Evolutionary conservation across 1,284 basidiomycete genomes (phyloP).

Genomic region (Boletus austroedulis): DNA sequence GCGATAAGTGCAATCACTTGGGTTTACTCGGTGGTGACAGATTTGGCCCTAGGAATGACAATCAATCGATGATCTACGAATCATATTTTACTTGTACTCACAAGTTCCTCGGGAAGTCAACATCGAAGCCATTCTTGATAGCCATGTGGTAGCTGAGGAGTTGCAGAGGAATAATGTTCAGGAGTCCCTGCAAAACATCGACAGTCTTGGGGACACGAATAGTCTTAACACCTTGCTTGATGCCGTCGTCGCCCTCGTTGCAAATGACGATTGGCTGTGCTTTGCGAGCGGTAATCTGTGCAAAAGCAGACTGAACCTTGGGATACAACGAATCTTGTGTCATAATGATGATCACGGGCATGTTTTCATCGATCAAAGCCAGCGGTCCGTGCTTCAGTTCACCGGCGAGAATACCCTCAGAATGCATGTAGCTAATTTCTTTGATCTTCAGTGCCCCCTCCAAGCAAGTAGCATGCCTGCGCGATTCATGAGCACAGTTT

Average conservation of each 20-base stretch:
- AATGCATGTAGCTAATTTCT: constrained; percentile 95
- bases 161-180: constrained; percentile 98
- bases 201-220: constrained; percentile 93
- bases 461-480: constrained; percentile 88
- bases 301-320: constrained; percentile 94
- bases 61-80: constrained; percentile 12
- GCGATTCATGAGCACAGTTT: constrained; percentile 1
- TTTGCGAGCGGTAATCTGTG: constrained; percentile 97
- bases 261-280: constrained; percentile 95
- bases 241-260: constrained; percentile 88
- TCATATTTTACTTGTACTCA: constrained; percentile 38
- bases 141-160: constrained; percentile 96
- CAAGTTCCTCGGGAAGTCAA: constrained; percentile 98
- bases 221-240: constrained; percentile 75
- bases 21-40: constrained; percentile 78
- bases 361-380: constrained; percentile 96
- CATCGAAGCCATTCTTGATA: constrained; percentile 93
- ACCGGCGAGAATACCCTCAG: constrained; percentile 92
- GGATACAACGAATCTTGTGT: constrained; percentile 98
- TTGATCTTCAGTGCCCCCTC: constrained; percentile 99
- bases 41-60: constrained; percentile 62
- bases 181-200: constrained; percentile 92
- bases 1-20: background rate
- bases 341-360: constrained; percentile 99
- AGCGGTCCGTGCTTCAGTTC: constrained; percentile 99